Percentiles rank a stretch among this genome's conserved stretches.
These are phyloP conservation scores for Alectoria sarmentosa DNA, from an alignment of 495 filamentous ascomycete genomes.

Conservation along the genomic window DNA sequence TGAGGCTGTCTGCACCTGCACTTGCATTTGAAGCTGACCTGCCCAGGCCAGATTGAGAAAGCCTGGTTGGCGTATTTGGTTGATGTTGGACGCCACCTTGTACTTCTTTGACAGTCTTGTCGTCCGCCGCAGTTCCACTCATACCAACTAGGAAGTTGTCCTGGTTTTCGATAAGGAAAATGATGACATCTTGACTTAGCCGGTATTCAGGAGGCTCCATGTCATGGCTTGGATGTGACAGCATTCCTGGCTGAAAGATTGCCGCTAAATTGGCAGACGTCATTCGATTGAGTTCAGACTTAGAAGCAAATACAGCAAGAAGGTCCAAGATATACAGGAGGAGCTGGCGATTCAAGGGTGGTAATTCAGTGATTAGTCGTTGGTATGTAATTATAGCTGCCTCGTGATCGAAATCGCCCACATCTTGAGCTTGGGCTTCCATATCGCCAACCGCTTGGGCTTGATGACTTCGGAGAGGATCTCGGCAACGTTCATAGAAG, in stretches of 20 bases:
- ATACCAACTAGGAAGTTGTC: conserved; percentile 88
- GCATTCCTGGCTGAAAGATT: conserved; percentile 94
- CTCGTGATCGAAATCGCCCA: conserved; percentile 60
- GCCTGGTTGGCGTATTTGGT: conserved; percentile 46
- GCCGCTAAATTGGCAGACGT: conserved; percentile 90
- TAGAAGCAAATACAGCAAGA: conserved; percentile 96
- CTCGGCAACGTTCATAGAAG: conserved; percentile 85
- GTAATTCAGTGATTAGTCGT: conserved; percentile 82
- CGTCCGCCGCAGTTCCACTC: conserved; percentile 84
- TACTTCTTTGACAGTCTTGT: conserved; percentile 78
- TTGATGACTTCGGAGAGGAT: conserved; percentile 73
- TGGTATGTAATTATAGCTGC: conserved; percentile 80
- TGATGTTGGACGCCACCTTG: conserved; percentile 57
- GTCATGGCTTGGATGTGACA: conserved; percentile 89
- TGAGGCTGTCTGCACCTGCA: conserved; percentile 75
- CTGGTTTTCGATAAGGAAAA: conserved; percentile 97
- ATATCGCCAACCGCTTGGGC: conserved; percentile 60
- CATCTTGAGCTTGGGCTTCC: conserved; percentile 45
- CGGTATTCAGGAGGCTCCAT: conserved; percentile 93
- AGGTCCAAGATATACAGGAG: conserved; percentile 96
- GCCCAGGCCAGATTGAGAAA: conserved; percentile 50
- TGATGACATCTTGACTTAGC: conserved; percentile 92
- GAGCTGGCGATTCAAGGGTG: conserved; percentile 88
- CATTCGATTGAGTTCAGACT: conserved; percentile 96
- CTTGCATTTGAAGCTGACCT: conserved; percentile 84